Evolutionary conservation across 208 protist species (phyloP).

Genomic region (Zelonia costaricensis): DNA sequence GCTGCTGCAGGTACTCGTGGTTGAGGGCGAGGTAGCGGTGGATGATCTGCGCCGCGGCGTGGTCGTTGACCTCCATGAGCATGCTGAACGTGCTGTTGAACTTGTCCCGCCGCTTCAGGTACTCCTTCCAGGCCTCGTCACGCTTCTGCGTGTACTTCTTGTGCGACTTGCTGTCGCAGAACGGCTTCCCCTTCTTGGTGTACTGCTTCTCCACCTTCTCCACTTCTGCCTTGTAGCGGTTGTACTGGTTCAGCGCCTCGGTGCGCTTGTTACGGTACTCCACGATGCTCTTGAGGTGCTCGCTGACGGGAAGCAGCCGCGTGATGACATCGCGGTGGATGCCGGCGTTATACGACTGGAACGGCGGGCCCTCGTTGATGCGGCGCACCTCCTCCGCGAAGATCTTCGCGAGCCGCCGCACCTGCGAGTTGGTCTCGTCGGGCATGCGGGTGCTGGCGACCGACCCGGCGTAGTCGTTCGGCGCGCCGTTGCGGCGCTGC

Average conservation of each 20-base stretch:
- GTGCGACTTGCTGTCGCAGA: slow-evolving; percentile 60
- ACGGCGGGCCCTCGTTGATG: slow-evolving; percentile 60
- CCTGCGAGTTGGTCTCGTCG: slow-evolving; percentile 43
- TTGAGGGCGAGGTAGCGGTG: slow-evolving; percentile 65
- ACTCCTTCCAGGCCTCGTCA: slow-evolving; percentile 47
- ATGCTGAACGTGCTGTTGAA: slow-evolving; percentile 52
- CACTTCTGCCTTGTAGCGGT: slow-evolving; percentile 55
- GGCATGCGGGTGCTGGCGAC: slow-evolving; percentile 37
- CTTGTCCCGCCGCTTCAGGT: slow-evolving; percentile 31
- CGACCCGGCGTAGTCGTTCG: slow-evolving; percentile 25
- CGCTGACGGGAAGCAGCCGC: slow-evolving; percentile 48
- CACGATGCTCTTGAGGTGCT: slow-evolving; percentile 44
- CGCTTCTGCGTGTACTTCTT: slow-evolving; percentile 53
- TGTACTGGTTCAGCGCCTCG: slow-evolving; percentile 44
- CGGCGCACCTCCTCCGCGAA: slow-evolving; percentile 54
- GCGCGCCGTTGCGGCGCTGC: neutral
- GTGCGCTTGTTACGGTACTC: slow-evolving; percentile 29
- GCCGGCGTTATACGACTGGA: slow-evolving; percentile 61
- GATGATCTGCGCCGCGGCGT: slow-evolving; percentile 64
- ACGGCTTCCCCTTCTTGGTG: slow-evolving; percentile 64
- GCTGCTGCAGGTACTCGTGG: slow-evolving; percentile 58
- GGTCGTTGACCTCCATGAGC: slow-evolving; percentile 73
- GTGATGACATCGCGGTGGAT: slow-evolving; percentile 67
- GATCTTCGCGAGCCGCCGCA: slow-evolving; percentile 44
- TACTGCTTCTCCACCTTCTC: slow-evolving; percentile 62